Evolutionary conservation across 352 stramenopile species (phyloP).

Genomic region (Pythium myriotylum): DNA sequence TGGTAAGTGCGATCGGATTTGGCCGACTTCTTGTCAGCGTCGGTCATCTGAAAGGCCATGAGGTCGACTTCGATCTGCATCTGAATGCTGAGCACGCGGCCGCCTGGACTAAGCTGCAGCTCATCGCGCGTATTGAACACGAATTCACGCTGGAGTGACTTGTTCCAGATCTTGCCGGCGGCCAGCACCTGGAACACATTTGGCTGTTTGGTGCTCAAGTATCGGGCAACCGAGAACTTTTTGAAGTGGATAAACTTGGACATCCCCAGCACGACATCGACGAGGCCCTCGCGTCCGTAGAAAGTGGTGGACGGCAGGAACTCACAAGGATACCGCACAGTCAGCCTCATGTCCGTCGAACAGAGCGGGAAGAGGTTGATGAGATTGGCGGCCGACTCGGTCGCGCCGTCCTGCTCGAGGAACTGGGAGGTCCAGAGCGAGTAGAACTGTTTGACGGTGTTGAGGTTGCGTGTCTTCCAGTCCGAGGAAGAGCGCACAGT

Average conservation of each 20-base stretch:
- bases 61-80: constrained; percentile 89
- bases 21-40: constrained; percentile 67
- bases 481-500: constrained; percentile 77
- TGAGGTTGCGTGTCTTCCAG: constrained; percentile 85
- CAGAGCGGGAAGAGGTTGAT: constrained; percentile 82
- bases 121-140: constrained; percentile 84
- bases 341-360: constrained; percentile 76
- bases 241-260: constrained; percentile 78
- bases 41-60: constrained; percentile 76
- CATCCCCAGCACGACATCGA: constrained; percentile 76
- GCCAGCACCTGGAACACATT: constrained; percentile 79
- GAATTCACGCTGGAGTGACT: constrained; percentile 74
- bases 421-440: constrained; percentile 78
- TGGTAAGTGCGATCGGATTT: constrained; percentile 74
- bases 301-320: constrained; percentile 78
- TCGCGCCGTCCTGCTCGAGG: constrained; percentile 49
- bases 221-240: constrained; percentile 68
- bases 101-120: constrained; percentile 72
- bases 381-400: constrained; percentile 63
- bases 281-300: constrained; percentile 79
- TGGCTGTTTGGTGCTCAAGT: constrained; percentile 79
- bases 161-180: constrained; percentile 83
- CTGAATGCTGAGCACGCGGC: constrained; percentile 73
- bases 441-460: constrained; percentile 86
- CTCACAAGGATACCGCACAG: constrained; percentile 78